A percentile compares a stretch with the other conserved stretches of the same genome.
Evolutionary conservation across 1,284 basidiomycete species (phyloP).

Genomic region (Tilletia walkeri): DNA sequence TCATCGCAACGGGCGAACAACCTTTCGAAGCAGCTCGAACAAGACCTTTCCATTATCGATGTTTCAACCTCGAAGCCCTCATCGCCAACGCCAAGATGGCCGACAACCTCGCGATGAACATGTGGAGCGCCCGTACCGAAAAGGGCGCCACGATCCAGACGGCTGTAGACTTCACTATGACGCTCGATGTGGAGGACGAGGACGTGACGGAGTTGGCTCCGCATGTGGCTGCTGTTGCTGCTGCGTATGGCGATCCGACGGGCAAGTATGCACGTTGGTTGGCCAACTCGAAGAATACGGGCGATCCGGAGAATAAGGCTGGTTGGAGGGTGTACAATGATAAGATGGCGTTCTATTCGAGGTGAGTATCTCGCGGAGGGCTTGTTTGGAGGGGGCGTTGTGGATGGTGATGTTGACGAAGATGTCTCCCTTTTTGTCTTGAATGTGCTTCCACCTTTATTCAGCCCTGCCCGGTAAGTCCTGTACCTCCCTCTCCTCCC

Average conservation of each 20-base stretch:
- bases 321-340: conserved; percentile 26
- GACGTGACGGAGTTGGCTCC: conserved; percentile 60
- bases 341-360: conserved; percentile 21
- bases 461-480: conserved; percentile 1
- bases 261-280: conserved; percentile 59
- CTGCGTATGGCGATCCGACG: conserved; percentile 64
- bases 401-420: no score
- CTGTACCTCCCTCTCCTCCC: no score
- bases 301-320: conserved; percentile 20
- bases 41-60: conserved; percentile 67
- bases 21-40: conserved; percentile 66
- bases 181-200: conserved; percentile 54
- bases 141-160: conserved; percentile 63
- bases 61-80: conserved; percentile 69
- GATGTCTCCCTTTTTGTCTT: background rate
- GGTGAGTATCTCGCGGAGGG: background rate
- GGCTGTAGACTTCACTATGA: conserved; percentile 65
- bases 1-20: conserved; percentile 62
- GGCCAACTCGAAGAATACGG: conserved; percentile 18
- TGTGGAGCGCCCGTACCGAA: conserved; percentile 62
- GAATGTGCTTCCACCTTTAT: background rate
- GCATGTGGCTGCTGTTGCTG: conserved; percentile 63
- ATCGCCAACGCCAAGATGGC: conserved; percentile 65
- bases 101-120: conserved; percentile 60
- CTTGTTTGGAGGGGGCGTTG: no score